Conservation (phyloP, 164 flowering plant genomes). For the Aristolochia fimbriata region DNA sequence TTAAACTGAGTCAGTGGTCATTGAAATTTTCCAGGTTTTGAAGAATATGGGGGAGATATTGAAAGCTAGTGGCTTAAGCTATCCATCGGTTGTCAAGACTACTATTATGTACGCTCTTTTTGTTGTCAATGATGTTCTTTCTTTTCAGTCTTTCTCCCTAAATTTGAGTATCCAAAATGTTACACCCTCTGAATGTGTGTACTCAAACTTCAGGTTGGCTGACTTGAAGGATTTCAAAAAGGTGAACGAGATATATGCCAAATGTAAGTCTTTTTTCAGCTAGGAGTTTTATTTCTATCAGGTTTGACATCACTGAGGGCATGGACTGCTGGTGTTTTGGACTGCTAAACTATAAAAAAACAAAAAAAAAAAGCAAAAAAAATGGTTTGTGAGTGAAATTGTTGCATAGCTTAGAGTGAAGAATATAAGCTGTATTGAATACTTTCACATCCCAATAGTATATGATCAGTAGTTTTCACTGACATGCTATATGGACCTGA, state of each 20-base stretch:
- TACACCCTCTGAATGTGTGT: neutral
- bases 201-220: slow-evolving; percentile 59
- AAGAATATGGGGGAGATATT: slow-evolving; percentile 95
- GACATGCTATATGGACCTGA: no score
- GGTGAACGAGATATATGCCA: slow-evolving; percentile 93
- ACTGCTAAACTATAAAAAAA: neutral
- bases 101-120: slow-evolving; percentile 60
- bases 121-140: neutral
- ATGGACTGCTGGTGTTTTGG: neutral
- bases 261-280: slow-evolving; percentile 56
- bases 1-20: neutral
- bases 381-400: no score
- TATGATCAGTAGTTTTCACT: no score
- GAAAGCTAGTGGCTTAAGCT: slow-evolving; percentile 82
- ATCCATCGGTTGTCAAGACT: slow-evolving; percentile 87
- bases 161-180: neutral
- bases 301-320: neutral
- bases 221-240: slow-evolving; percentile 95
- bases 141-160: neutral
- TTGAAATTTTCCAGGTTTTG: slow-evolving; percentile 41
- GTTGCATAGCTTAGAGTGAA: no score
- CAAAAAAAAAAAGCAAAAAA: neutral
- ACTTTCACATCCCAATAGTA: no score
- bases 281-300: neutral
- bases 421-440: no score